Percentiles rank a stretch among this genome's conserved stretches.
Conservation (phyloP, 2,329 filamentous ascomycete species). For the Xylaria digitata region DNA sequence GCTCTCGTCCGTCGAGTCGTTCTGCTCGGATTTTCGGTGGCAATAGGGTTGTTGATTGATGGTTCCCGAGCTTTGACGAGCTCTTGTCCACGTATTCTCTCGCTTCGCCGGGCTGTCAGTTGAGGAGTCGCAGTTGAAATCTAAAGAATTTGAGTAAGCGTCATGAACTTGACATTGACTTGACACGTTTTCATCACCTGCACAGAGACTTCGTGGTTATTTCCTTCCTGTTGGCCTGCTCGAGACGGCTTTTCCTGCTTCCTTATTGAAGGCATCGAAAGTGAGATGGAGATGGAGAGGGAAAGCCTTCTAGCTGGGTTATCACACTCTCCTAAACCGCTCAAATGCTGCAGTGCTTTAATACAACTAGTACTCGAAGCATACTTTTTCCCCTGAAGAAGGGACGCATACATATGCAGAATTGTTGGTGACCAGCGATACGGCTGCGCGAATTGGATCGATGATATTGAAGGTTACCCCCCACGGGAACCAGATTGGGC, state of each 20-base stretch:
- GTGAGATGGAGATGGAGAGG: slow-evolving; percentile 5
- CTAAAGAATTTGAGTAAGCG: slow-evolving; percentile 8
- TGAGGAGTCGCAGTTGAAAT: slow-evolving; percentile 5
- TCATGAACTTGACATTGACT: not conserved
- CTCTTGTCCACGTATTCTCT: slow-evolving; percentile 16
- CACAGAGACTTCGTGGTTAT: not conserved
- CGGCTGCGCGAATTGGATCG: too few relatives aligned
- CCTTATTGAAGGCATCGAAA: slow-evolving; percentile 13
- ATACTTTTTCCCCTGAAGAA: too few relatives aligned
- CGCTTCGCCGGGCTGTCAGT: slow-evolving; percentile 9
- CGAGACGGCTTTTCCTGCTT: slow-evolving; percentile 2
- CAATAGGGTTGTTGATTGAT: not conserved
- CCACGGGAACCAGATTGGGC: too few relatives aligned
- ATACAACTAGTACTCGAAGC: too few relatives aligned
- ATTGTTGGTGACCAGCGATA: too few relatives aligned
- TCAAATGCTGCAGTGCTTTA: too few relatives aligned
- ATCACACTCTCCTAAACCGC: too few relatives aligned
- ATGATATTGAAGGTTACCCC: too few relatives aligned
- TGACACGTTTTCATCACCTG: slow-evolving; percentile 7
- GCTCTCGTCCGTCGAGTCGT: not conserved
- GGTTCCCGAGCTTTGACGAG: not conserved
- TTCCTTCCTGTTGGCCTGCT: slow-evolving; percentile 10
- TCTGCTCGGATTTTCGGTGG: not conserved
- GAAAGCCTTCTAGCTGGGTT: not conserved
- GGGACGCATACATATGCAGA: too few relatives aligned